Percentiles rank a stretch among this genome's conserved stretches.
Evolutionary conservation across 2,329 filamentous ascomycete genomes (phyloP).

Genomic region (Penicillium sp.): DNA sequence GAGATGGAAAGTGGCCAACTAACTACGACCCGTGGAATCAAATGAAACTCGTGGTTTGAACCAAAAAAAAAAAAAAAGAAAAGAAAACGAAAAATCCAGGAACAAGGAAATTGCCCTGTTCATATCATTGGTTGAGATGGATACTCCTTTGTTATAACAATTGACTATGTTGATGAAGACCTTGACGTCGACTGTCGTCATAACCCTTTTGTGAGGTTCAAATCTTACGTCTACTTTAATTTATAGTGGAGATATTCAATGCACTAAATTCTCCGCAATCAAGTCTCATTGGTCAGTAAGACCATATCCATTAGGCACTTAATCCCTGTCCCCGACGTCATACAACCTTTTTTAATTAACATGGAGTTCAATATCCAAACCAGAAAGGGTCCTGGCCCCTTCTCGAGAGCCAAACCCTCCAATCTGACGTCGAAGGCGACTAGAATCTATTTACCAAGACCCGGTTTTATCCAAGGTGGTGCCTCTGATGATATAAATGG

Average conservation of each 20-base stretch:
- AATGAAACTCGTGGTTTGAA: slow-evolving; percentile 4
- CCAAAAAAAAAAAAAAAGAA: neutral
- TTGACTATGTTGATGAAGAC: neutral
- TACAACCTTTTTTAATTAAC: neutral
- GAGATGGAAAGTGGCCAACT: neutral
- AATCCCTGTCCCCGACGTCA: slow-evolving; percentile 18
- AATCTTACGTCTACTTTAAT: slow-evolving; percentile 25
- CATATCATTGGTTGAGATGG: neutral
- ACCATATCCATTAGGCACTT: neutral
- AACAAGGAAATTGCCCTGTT: neutral
- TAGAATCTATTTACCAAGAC: neutral
- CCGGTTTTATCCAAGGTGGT: slow-evolving; percentile 17
- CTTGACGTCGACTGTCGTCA: slow-evolving; percentile 25
- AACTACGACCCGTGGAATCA: slow-evolving; percentile 18
- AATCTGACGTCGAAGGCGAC: slow-evolving; percentile 30
- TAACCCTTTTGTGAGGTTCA: neutral
- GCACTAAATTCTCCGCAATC: slow-evolving; percentile 6
- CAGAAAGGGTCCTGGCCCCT: too few species aligned
- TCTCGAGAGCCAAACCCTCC: neutral
- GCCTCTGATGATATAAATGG: slow-evolving; percentile 20
- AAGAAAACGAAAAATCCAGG: neutral
- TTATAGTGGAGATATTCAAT: slow-evolving; percentile 19
- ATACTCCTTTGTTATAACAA: neutral
- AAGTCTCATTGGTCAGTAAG: slow-evolving; percentile 9
- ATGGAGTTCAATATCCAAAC: too few species aligned